Evolutionary conservation across 371 early-diverging fungal species (phyloP), one percentile per base, ranked within the genome.

Genomic region (Entomophthora muscae): DNA sequence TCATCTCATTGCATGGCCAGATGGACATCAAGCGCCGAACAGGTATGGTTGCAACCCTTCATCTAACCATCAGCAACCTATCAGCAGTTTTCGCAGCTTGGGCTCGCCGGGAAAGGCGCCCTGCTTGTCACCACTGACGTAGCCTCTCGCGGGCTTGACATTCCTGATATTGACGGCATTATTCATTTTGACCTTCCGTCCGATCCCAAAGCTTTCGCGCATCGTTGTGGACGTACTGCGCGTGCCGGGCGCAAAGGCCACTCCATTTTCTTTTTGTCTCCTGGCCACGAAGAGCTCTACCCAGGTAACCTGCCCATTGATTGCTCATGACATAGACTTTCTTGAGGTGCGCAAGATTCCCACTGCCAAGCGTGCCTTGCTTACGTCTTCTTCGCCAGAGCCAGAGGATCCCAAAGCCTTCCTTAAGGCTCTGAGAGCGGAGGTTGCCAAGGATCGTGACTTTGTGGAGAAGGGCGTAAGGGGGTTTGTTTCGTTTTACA

Each of bases 151-250:
- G 99, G 99, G 10, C 70, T 99, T 32, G 99, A 99, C 78, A 86
- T 99, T 60, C 90, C 95, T 0, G 90, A 94, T 74, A 91, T 99
- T 1, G 98, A 98, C 65, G 82, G 81, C 68, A 94, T 99, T 2
- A 78, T 99, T 29, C 99, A 99, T 70, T 85, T 87, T 56, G 98
- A 97, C 64, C 86, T 96, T 24, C 98, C 98, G 1, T 91, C 90
- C 63, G 98, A 98, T 64, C 95, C 96, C 7, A 91, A 91, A 71
- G 86, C 84, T 13, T 97, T 98, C 71, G 79, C 93, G 0, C 99
- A 99, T 78, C 80, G 99, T n/a, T 95, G 95, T 70, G 99, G 99
- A 3, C 81, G 99, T 65, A 94, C 99, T 0, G 99, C 93, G 3
- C 78, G 99, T 57, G 85, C 86, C 10, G 98, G 98, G 0, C 77